Evolutionary conservation across 768 basidiomycete genomes (phyloP).

Genomic region (Aureoboletus auriporus): DNA sequence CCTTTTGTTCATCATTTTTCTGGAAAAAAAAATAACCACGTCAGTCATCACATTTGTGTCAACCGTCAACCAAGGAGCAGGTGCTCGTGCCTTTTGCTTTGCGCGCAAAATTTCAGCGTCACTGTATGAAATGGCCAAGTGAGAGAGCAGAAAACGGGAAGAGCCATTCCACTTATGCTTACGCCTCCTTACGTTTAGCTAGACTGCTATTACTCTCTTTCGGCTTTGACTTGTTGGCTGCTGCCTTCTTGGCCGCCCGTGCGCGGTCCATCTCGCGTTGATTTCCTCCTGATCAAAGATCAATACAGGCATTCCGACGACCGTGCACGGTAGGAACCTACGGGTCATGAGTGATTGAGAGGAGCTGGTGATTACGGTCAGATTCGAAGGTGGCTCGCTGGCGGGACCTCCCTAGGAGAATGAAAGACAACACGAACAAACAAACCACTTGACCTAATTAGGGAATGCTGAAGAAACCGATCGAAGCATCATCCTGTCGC

Average conservation of each 20-base stretch:
- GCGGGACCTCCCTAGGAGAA: background rate
- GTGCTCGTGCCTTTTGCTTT: conserved; percentile 66
- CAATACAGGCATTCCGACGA: background rate
- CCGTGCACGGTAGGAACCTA: conserved; percentile 30
- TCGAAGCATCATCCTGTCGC: background rate
- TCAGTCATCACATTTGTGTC: conserved; percentile 4
- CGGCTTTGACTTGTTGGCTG: conserved; percentile 51
- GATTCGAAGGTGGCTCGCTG: conserved; percentile 7
- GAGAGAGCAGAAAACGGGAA: conserved; percentile 15
- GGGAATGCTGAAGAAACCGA: conserved; percentile 2
- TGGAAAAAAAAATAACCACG: conserved; percentile 17
- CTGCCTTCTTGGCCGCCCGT: conserved; percentile 70
- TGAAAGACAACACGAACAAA: conserved; percentile 23
- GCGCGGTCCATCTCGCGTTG: conserved; percentile 74
- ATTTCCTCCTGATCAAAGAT: conserved; percentile 62
- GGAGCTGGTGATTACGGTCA: conserved; percentile 2
- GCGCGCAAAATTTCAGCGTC: conserved; percentile 72
- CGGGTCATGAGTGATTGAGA: conserved; percentile 44
- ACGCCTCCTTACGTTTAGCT: conserved; percentile 74
- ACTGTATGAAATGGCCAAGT: conserved; percentile 37
- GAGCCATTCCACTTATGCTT: conserved; percentile 33
- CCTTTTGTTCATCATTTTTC: conserved; percentile 56
- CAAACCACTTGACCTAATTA: conserved; percentile 3
- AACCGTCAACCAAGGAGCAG: background rate
- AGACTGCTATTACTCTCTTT: conserved; percentile 66